phyloP scores from a whole-genome alignment of 1,139 yeast species.

The Blastobotrys capitulatus region DNA sequence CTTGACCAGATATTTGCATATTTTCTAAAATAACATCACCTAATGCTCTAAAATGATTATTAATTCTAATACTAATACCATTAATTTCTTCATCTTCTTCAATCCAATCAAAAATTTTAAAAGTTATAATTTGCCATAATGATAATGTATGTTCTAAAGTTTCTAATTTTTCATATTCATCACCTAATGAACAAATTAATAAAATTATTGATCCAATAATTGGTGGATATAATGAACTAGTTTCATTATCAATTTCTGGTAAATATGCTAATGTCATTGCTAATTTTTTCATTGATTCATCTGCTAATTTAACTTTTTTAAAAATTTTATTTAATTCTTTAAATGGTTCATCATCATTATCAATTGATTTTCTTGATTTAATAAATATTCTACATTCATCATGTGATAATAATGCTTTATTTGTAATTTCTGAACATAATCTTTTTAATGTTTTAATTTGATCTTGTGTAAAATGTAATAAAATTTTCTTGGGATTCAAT shows the following conservation, averaged over 20 bases:
- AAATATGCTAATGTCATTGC: background rate
- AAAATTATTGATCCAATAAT: background rate
- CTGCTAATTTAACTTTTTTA: background rate
- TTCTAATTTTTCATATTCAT: background rate
- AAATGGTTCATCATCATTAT: background rate
- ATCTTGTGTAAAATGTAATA: background rate
- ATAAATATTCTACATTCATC: background rate
- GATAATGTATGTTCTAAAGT: background rate
- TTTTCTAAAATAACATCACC: constrained; percentile 3
- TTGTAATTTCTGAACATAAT: background rate
- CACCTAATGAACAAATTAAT: background rate
- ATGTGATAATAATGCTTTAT: background rate
- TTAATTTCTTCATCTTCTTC: background rate
- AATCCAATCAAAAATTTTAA: background rate
- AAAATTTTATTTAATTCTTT: background rate
- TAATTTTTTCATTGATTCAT: background rate
- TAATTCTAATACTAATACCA: background rate
- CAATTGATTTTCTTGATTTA: background rate
- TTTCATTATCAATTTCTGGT: background rate
- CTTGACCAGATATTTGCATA: background rate
- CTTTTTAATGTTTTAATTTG: background rate
- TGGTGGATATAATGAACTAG: background rate
- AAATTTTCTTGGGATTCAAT: background rate
- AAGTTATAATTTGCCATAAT: background rate
- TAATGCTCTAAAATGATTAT: background rate